phyloP scores from a whole-genome alignment of 306 rosid species.

The Ziziphus jujuba region DNA sequence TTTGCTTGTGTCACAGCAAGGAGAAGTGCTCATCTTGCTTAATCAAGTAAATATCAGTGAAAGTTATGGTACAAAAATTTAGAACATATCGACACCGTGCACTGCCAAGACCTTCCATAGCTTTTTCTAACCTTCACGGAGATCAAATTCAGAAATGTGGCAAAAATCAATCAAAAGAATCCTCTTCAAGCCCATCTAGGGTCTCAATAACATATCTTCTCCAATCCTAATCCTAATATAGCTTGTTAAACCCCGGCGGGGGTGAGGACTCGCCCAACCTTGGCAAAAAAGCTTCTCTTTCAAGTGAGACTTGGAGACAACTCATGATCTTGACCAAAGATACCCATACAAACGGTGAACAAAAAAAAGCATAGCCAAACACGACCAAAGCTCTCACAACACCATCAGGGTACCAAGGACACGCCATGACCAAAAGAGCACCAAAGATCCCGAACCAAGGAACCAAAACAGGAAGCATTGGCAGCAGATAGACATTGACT shows the following conservation, averaged over 20 bases:
- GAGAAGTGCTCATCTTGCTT: no score
- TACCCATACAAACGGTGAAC: conserved; percentile 68
- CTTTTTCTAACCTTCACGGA: background rate
- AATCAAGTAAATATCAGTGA: background rate
- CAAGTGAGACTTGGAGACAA: conserved; percentile 64
- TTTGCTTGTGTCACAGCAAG: no score
- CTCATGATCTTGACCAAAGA: conserved; percentile 45
- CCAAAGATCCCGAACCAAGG: conserved; percentile 62
- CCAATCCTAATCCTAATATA: conserved; percentile 27
- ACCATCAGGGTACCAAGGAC: conserved; percentile 73
- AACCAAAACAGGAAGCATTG: conserved; percentile 55
- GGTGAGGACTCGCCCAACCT: conserved; percentile 60
- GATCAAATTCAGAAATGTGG: no score
- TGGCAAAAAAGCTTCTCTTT: conserved; percentile 65
- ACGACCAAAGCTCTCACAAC: conserved; percentile 67
- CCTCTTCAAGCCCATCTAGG: no score
- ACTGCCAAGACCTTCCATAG: conserved; percentile 6
- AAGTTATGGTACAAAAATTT: background rate
- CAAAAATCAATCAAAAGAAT: no score
- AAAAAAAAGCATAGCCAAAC: conserved; percentile 67
- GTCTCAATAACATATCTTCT: no score
- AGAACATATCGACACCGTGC: background rate
- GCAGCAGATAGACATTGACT: conserved; percentile 59
- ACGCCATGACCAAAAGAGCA: conserved; percentile 70
- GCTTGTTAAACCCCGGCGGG: conserved; percentile 54